phyloP scores from a whole-genome alignment of 768 basidiomycete genomes.

The Rhizopogon vesiculosus region DNA sequence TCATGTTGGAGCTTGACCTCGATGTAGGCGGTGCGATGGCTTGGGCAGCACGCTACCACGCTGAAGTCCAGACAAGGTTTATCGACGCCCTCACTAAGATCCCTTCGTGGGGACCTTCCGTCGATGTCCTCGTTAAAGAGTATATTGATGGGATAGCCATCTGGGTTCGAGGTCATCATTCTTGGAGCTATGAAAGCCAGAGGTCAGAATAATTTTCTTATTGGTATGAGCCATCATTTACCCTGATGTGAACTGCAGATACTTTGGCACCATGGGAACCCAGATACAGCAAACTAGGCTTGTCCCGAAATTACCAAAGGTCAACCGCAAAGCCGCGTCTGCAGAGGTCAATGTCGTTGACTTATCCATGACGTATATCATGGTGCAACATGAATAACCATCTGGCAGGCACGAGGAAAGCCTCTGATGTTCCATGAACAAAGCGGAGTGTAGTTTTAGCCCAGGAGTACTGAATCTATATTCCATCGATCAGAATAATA shows the following conservation, averaged over 20 bases:
- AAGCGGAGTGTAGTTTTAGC: too few species aligned
- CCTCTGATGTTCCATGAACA: too few species aligned
- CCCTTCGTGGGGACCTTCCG: constrained; percentile 22
- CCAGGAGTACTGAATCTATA: neutral
- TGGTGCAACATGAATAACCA: neutral
- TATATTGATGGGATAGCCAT: constrained; percentile 22
- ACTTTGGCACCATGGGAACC: constrained; percentile 23
- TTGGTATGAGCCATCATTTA: neutral
- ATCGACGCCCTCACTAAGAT: constrained; percentile 14
- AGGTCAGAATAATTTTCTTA: neutral
- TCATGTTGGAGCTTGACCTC: constrained; percentile 24
- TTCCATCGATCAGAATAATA: neutral
- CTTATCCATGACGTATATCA: neutral
- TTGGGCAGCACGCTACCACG: constrained; percentile 15
- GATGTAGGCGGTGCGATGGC: constrained; percentile 24
- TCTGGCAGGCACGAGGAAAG: neutral
- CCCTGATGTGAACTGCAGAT: constrained; percentile 6
- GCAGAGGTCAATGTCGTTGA: neutral
- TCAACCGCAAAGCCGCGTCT: neutral
- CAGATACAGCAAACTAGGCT: constrained; percentile 18
- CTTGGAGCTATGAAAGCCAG: constrained; percentile 26
- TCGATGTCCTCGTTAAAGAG: constrained; percentile 18
- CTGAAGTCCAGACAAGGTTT: constrained; percentile 11
- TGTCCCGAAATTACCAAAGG: constrained; percentile 2
- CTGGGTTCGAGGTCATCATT: constrained; percentile 20